phyloP scores from a whole-genome alignment of 192 early-diverging fungal species.

The Rhizophlyctis rosea region DNA sequence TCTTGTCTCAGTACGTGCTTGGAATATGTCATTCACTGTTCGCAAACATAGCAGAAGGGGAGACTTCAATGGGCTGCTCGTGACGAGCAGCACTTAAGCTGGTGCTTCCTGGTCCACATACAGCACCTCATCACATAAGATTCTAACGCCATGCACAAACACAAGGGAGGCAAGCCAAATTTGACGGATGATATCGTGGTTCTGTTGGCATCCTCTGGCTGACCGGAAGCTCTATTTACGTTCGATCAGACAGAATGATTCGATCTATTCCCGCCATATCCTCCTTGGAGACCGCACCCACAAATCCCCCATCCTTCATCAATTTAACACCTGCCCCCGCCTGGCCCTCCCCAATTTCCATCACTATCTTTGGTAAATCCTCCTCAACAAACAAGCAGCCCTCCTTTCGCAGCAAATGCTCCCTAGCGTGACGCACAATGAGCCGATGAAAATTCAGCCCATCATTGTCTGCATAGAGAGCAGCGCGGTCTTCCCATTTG shows the following conservation, averaged over 20 bases:
- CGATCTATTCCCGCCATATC: slow-evolving; percentile 72
- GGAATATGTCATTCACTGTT: too few species aligned
- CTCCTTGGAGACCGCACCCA: slow-evolving; percentile 66
- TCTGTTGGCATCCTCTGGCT: too few species aligned
- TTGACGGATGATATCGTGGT: too few species aligned
- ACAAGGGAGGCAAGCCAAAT: too few species aligned
- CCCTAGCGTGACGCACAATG: slow-evolving; percentile 47
- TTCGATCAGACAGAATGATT: slow-evolving; percentile 39
- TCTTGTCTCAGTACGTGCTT: too few species aligned
- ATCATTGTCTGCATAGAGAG: slow-evolving; percentile 63
- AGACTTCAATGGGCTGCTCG: too few species aligned
- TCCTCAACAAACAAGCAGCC: background rate
- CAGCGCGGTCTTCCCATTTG: slow-evolving; percentile 82
- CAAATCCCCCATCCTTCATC: slow-evolving; percentile 54
- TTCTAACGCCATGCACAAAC: too few species aligned
- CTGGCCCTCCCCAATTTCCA: slow-evolving; percentile 84
- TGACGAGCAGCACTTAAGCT: too few species aligned
- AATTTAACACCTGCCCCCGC: slow-evolving; percentile 38
- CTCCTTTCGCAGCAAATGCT: slow-evolving; percentile 25
- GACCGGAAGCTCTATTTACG: too few species aligned
- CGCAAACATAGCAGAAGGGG: too few species aligned
- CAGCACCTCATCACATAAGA: too few species aligned
- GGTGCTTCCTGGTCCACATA: too few species aligned
- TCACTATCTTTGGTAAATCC: slow-evolving; percentile 63
- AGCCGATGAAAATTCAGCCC: slow-evolving; percentile 58